Base-by-base conservation (phyloP, 1,284 basidiomycete genomes). In the Ganoderma lucidum region DNA sequence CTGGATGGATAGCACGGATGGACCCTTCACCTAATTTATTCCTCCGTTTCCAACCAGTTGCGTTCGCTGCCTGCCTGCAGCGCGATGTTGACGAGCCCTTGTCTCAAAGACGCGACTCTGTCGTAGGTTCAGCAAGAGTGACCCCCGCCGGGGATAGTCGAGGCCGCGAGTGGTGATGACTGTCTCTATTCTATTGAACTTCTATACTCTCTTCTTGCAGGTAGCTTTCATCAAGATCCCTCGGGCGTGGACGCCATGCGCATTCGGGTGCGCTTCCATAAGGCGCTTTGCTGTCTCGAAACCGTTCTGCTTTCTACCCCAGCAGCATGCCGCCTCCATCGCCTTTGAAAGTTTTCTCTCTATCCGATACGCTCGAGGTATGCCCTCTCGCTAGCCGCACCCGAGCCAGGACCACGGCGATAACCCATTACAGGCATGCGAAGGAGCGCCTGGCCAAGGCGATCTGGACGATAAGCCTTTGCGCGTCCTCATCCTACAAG, bases 341-440 rank as follows among this genome's bases (percentile, higher is more conserved):
- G 37, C n/a, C 63, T 14, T 23, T 58, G 23, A 12, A 12, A 42
- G 23, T 53, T 17, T 64, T 58, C 63, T 44, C 63, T 41, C 15
- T 64, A 6, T 2, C 4, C 8, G 63, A 65, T 8, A 9, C 55
- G 5, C 42, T 65, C 32, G n/a, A 58, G n/a, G 63, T 65, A 41
- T 19, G 55, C 44, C 17, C n/a, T n/a, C 30, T 17, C 32, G 2
- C 51, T 14, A 23, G 23, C 23, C 23, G 23, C 23, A 23, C 28
- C 10, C 12, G 12, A 30, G 2, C 0, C 30, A 4, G 17, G 17
- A 56, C 30, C 2, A 28, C 12, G 15, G 19, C 39, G 3, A 30
- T 63, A 32, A 35, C 2, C 23, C 12, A n/a, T 15, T 23, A 23
- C 51, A 72, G 71, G 71, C 64, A 17, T 72, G 71, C 59, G 44